phyloP scores from a whole-genome alignment of 176 grass and related monocot species.

The Carex littledalei region DNA sequence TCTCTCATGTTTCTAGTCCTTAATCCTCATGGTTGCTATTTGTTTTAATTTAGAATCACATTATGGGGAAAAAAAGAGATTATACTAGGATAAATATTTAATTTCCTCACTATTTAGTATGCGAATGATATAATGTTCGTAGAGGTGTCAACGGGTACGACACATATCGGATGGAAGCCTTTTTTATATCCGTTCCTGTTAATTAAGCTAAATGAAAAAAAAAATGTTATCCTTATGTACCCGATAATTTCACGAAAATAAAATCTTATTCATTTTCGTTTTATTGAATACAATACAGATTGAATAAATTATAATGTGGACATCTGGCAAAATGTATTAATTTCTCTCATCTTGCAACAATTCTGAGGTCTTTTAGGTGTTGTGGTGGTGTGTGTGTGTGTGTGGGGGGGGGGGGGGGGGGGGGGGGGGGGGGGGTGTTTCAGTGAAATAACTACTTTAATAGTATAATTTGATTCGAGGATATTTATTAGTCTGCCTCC shows the following conservation, averaged over 20 bases:
- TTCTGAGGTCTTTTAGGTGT: background rate
- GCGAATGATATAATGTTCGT: background rate
- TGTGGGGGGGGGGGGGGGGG: no score
- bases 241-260: no score
- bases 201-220: no score
- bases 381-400: no score
- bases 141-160: background rate
- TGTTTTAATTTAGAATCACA: background rate
- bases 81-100: background rate
- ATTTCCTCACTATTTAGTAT: background rate
- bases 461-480: background rate
- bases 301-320: background rate
- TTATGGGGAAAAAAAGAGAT: background rate
- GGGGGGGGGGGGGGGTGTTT: background rate
- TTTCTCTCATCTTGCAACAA: background rate
- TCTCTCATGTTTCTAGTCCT: background rate
- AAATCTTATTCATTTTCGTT: no score
- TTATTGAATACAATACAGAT: no score
- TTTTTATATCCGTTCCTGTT: no score
- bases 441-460: background rate
- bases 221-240: background rate
- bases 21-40: background rate
- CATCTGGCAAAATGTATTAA: background rate
- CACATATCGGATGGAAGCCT: no score
- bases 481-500: no score